phyloP scores from a whole-genome alignment of 495 filamentous ascomycete genomes.

The Podospora pseudopauciseta region DNA sequence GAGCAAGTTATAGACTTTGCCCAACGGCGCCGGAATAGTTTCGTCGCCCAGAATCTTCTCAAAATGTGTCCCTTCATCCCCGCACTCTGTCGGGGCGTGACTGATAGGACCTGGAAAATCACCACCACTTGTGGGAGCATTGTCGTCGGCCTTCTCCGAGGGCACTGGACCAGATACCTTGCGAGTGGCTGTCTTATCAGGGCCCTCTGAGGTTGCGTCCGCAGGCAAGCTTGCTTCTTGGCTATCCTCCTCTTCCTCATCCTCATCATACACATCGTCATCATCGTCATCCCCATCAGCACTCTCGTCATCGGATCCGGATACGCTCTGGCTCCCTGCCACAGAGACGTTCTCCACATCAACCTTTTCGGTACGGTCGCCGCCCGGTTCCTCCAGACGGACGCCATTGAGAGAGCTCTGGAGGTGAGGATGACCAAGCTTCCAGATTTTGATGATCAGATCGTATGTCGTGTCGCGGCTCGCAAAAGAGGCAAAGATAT shows the following conservation, averaged over 20 bases:
- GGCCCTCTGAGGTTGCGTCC: constrained; percentile 57
- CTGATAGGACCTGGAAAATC: constrained; percentile 87
- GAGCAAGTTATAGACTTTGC: constrained; percentile 82
- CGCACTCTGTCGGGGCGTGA: constrained; percentile 80
- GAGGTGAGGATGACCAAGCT: constrained; percentile 85
- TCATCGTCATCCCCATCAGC: constrained; percentile 66
- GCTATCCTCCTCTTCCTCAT: constrained; percentile 66
- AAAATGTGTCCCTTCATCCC: constrained; percentile 71
- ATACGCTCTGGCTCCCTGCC: constrained; percentile 38
- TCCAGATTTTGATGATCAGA: constrained; percentile 96
- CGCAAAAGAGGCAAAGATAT: constrained; percentile 92
- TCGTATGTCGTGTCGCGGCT: constrained; percentile 96
- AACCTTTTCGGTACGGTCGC: constrained; percentile 85
- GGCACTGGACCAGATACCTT: constrained; percentile 60
- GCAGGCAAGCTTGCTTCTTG: constrained; percentile 56
- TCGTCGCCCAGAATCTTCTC: constrained; percentile 84
- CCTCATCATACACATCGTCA: constrained; percentile 61
- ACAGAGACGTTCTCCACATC: constrained; percentile 46
- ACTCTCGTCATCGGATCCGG: constrained; percentile 59
- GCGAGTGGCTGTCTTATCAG: constrained; percentile 54
- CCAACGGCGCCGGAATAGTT: constrained; percentile 78
- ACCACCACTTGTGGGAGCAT: constrained; percentile 46
- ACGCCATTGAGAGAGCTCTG: constrained; percentile 88
- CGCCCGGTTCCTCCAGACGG: constrained; percentile 69
- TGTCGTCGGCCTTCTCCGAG: constrained; percentile 57